A percentile compares a stretch with the other conserved stretches of the same genome.
Conservation (phyloP, 306 rosid species). For the Castanopsis chinensis region DNA sequence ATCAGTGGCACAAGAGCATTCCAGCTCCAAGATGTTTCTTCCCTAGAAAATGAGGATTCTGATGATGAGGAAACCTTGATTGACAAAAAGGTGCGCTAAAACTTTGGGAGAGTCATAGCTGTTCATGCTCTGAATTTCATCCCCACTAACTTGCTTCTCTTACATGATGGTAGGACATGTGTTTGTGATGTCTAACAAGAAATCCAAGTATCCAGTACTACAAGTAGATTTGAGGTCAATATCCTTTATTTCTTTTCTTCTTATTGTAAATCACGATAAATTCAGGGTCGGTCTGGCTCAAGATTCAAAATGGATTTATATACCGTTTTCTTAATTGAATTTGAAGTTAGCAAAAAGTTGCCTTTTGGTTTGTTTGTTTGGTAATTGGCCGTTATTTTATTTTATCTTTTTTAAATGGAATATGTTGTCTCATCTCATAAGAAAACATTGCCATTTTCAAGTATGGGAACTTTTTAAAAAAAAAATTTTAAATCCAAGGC, state of each 20-base stretch:
- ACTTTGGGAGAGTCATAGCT: constrained; percentile 14
- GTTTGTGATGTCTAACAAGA: constrained; percentile 98
- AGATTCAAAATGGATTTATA: constrained; percentile 7
- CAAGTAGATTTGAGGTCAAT: constrained; percentile 94
- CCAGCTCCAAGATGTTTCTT: constrained; percentile 89
- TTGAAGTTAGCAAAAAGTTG: not conserved
- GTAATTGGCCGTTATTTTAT: not conserved
- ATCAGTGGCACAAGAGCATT: constrained; percentile 75
- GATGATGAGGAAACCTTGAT: constrained; percentile 89
- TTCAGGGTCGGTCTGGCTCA: constrained; percentile 19
- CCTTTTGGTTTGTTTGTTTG: constrained; percentile 14
- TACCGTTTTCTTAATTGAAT: constrained; percentile 4
- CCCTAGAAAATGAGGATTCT: constrained; percentile 90
- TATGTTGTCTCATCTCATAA: not conserved
- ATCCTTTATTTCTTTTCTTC: constrained; percentile 13
- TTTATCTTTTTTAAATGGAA: not conserved
- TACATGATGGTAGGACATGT: constrained; percentile 71
- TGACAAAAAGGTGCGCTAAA: constrained; percentile 79
- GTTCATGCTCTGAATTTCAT: constrained; percentile 15
- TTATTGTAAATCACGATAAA: constrained; percentile 17
- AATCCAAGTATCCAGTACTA: constrained; percentile 95
- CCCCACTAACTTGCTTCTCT: constrained; percentile 25
- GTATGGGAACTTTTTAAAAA: not conserved
- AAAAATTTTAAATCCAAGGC: not conserved
- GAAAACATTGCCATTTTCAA: constrained; percentile 8